phyloP scores from a whole-genome alignment of 805 yeast species.

The Torulaspora delbrueckii region DNA sequence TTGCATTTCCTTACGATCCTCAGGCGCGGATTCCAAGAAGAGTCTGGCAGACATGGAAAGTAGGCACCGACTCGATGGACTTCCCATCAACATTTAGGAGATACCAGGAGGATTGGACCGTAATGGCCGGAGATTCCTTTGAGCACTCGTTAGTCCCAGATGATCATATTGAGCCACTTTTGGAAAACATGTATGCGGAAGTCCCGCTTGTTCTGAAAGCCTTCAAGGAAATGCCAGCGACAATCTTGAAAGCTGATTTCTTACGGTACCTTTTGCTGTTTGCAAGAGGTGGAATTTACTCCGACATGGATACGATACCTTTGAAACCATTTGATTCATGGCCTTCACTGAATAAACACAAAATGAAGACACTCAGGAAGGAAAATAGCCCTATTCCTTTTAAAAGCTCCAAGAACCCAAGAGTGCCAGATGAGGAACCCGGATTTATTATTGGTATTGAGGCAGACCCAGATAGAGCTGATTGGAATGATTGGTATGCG shows the following conservation, averaged over 20 bases:
- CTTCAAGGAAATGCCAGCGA: slow-evolving; percentile 69
- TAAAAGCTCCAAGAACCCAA: slow-evolving; percentile 11
- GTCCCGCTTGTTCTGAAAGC: slow-evolving; percentile 77
- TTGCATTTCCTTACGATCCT: slow-evolving; percentile 71
- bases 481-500: slow-evolving; percentile 92
- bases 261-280: slow-evolving; percentile 80
- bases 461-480: slow-evolving; percentile 94
- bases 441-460: slow-evolving; percentile 90
- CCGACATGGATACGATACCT: slow-evolving; percentile 82
- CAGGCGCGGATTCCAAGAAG: slow-evolving; percentile 61
- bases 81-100: slow-evolving; percentile 52
- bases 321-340: slow-evolving; percentile 70
- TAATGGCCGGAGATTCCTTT: slow-evolving; percentile 30
- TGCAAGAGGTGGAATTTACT: slow-evolving; percentile 90
- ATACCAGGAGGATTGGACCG: slow-evolving; percentile 56
- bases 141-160: slow-evolving; percentile 75
- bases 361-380: slow-evolving; percentile 12
- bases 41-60: slow-evolving; percentile 96
- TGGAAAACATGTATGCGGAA: slow-evolving; percentile 54
- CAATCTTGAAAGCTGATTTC: slow-evolving; percentile 86
- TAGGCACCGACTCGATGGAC: slow-evolving; percentile 47
- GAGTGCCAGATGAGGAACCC: slow-evolving; percentile 32
- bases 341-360: slow-evolving; percentile 49
- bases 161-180: slow-evolving; percentile 51
- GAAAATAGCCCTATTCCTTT: slow-evolving; percentile 19